Base-by-base conservation (phyloP, 257 asterid species). In the Nicotiana tabacum region DNA sequence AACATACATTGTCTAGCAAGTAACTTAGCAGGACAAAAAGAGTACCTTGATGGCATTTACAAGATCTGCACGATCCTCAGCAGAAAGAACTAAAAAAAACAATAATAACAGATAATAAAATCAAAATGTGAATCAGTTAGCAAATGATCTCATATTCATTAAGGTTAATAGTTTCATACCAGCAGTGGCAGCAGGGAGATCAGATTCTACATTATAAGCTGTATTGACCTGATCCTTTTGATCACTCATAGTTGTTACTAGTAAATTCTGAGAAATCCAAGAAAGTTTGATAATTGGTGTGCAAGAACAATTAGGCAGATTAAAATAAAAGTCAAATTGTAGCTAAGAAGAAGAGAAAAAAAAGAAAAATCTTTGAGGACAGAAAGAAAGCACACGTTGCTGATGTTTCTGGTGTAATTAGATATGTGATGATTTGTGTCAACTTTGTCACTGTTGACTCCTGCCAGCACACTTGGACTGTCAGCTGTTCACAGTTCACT, bases 21-120 rank as follows among this genome's bases (percentile, higher is more conserved):
- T 43, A 43, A 43, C 51, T 43, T 1, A 43, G 37, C 0, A 29
- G 4, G 4, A 10, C 8, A 78, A 33, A 6, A 79, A 32, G 56
- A 79, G 77, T 43, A 82, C 80, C 84, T 82, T 82, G 61, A 82
- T 82, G 70, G 61, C 61, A 68, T 68, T 67, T 18, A 82, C 48
- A 82, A 82, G 80, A 82, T 66, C 83, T 30, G 62, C 66, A 32
- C 67, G 83, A 66, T 82, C 80, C 80, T 55, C 84, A 68, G 60
- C 80, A 68, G 68, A 51, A 2, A 82, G 61, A 35, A 69, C 70
- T 82, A 70, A 69, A 69, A 56, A 33, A 66, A 3, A 13, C 78
- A 48, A 29, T 16, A 48, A 18, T 10, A 57, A 32, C 30, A 39
- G 56, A 68, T 18, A 4, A 66, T 30, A 46, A 53, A 27, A 65